These are phyloP conservation scores for Plasmodium falciparum DNA, from an alignment of 169 alveolate species.

Conservation along the genomic window DNA sequence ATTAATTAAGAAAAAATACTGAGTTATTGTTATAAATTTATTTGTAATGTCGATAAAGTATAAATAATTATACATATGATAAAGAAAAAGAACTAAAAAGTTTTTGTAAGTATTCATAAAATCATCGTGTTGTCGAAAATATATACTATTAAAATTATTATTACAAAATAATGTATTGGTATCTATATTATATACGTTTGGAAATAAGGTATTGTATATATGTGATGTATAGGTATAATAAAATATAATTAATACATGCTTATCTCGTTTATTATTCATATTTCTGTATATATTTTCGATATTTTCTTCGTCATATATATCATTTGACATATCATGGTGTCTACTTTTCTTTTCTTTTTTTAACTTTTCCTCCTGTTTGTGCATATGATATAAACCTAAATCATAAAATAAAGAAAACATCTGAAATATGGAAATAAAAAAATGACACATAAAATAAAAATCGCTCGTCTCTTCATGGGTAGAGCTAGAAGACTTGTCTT, in stretches of 20 bases:
- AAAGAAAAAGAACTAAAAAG: constrained; percentile 14
- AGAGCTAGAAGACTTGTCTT: not conserved
- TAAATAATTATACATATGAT: constrained; percentile 29
- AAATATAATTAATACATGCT: not conserved
- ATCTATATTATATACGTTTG: constrained; percentile 26
- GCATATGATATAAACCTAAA: constrained; percentile 6
- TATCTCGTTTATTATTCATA: not conserved
- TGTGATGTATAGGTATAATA: constrained; percentile 23
- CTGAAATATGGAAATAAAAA: constrained; percentile 21
- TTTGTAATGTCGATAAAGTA: constrained; percentile 22
- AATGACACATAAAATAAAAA: constrained; percentile 27
- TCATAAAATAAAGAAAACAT: constrained; percentile 26
- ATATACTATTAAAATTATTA: constrained; percentile 24
- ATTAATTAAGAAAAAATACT: constrained; percentile 14
- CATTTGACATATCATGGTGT: not conserved
- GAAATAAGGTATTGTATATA: constrained; percentile 10
- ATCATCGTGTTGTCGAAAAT: not conserved
- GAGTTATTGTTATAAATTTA: constrained; percentile 14
- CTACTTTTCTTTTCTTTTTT: constrained; percentile 18
- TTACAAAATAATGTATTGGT: constrained; percentile 16
- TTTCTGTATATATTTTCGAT: constrained; percentile 6
- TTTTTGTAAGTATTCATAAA: constrained; percentile 20
- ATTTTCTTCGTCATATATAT: constrained; percentile 25
- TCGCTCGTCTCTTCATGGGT: not conserved
- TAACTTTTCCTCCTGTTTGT: not conserved